Evolutionary conservation across 108 stramenopile species (phyloP), one percentile per base, ranked within the genome.

Genomic region (Cyclotella atomus): DNA sequence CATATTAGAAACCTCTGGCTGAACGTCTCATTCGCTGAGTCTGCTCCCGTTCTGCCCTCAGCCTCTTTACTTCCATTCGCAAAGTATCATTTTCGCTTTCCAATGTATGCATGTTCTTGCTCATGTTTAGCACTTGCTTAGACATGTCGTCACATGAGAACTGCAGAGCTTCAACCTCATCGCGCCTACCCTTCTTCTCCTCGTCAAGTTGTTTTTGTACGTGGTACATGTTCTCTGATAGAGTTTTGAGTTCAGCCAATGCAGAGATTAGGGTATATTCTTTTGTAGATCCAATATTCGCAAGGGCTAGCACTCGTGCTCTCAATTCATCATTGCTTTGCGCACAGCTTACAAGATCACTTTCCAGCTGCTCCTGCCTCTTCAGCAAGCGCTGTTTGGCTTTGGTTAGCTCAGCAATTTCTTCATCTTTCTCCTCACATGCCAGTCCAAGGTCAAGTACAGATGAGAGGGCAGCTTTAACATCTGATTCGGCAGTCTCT

Each of bases 111-210:
- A 33, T 30, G 35, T 54, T 65, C 19, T 35, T n/a, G 50, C 64
- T 74, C 53, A 65, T 32, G 23, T 28, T 21, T 15, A 65, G 15
- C 73, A 74, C 65, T 29, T 74, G 63, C 38, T 30, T 52, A 38
- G 73, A 74, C 28, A 65, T 46, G 20, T 65, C 54, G 33, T 74
- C 73, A 0, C 56, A 35, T 36, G 60, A 62, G 21, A 20, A 63
- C 53, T 73, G 61, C 35, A 63, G 41, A 4, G 62, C 59, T 60
- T 59, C 32, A 16, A 73, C 61, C 46, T 73, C 71, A 36, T 73
- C 61, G 8, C 29, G 60, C 23, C 69, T 28, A 34, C 20, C 27
- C 16, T 49, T 29, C 56, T 36, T 61, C 20, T 71, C 59, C 3
- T 30, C 41, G 54, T 57, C 53, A 36, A 72, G 49, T 35, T 61